phyloP scores from a whole-genome alignment of 208 protist species.

The Acanthamoeba quina region DNA sequence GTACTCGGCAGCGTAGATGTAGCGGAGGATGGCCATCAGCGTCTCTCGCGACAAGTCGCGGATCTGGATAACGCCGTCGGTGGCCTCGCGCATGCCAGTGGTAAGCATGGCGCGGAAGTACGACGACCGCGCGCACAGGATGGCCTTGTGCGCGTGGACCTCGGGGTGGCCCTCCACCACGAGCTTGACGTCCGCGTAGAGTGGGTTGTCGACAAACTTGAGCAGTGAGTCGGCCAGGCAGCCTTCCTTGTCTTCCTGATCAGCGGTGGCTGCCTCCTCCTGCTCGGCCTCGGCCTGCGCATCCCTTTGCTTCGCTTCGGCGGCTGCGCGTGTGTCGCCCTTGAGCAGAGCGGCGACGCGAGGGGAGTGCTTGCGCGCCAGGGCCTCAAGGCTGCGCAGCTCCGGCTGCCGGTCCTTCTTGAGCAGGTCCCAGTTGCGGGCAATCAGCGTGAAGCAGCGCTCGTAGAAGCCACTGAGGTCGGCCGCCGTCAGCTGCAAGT shows the following conservation, averaged over 20 bases:
- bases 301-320: no score
- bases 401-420: no score
- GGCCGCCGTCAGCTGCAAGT: no score
- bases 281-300: no score
- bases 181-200: not conserved
- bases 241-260: not conserved
- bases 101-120: not conserved
- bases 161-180: not conserved
- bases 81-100: not conserved
- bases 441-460: no score
- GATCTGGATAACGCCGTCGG: not conserved
- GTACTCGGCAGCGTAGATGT: constrained; percentile 23
- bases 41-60: not conserved
- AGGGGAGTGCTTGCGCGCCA: no score
- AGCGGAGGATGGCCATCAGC: not conserved
- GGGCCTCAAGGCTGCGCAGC: no score
- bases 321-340: no score
- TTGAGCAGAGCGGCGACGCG: no score
- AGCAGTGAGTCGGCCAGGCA: not conserved
- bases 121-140: not conserved
- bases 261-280: not conserved
- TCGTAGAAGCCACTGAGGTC: no score
- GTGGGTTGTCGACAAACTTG: not conserved
- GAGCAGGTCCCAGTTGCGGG: no score
- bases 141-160: not conserved